A percentile compares a stretch with the other conserved stretches of the same genome.
phyloP scores from a whole-genome alignment of 257 asterid species.

The Plantago major region DNA sequence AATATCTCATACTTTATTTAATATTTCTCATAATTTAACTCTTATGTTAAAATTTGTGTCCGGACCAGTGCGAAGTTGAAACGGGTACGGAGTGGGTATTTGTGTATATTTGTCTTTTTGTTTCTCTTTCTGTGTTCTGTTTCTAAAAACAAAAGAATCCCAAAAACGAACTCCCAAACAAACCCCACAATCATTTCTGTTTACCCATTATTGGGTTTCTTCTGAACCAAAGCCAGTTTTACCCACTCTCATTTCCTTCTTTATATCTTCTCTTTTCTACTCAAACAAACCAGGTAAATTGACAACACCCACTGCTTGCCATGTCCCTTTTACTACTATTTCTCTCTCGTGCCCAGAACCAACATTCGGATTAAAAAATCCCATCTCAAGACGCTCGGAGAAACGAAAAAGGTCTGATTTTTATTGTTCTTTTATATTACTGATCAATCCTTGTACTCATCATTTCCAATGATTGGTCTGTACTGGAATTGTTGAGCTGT shows the following conservation, averaged over 20 bases:
- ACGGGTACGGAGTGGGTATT: too few species aligned
- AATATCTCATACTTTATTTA: too few species aligned
- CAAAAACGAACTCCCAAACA: background rate
- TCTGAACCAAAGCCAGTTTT: background rate
- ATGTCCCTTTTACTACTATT: background rate
- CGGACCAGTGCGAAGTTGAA: too few species aligned
- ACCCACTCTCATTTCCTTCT: background rate
- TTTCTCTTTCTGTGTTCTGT: background rate
- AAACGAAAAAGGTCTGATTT: slow-evolving; percentile 15
- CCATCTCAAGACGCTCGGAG: slow-evolving; percentile 19
- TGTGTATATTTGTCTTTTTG: background rate
- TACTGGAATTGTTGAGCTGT: background rate
- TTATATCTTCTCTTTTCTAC: background rate
- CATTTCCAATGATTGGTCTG: slow-evolving; percentile 30
- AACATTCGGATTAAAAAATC: background rate
- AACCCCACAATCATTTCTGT: slow-evolving; percentile 9
- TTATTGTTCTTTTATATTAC: slow-evolving; percentile 19
- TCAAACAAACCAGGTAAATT: background rate
- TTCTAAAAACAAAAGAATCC: background rate
- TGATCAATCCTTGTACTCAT: slow-evolving; percentile 21
- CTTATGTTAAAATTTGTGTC: too few species aligned
- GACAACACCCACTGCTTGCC: background rate
- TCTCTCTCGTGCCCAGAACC: background rate
- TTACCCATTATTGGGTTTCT: background rate
- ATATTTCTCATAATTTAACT: too few species aligned